These are phyloP conservation scores for Cercospora sojina DNA, from an alignment of 2,329 filamentous ascomycete species.

Conservation along the genomic window DNA sequence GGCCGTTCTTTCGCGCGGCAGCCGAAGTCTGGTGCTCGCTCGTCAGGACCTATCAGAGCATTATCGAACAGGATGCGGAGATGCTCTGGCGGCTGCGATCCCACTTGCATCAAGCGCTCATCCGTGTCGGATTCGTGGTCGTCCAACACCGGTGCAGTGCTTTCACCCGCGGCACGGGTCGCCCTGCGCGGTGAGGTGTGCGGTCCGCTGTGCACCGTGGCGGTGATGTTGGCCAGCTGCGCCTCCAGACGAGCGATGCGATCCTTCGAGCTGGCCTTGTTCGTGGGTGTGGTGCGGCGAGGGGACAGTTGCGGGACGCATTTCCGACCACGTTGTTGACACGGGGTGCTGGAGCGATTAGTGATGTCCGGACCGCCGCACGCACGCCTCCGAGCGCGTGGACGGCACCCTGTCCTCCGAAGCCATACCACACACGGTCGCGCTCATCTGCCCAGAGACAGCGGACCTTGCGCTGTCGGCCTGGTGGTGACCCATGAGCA, in stretches of 20 bases:
- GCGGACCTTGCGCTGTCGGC: constrained; percentile 36
- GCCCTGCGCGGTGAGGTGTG: not conserved
- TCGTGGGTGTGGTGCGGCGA: constrained; percentile 3
- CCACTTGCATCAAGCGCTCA: not conserved
- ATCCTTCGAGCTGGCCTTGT: constrained; percentile 18
- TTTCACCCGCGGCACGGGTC: not conserved
- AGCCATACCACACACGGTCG: constrained; percentile 26
- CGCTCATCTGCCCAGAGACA: constrained; percentile 32
- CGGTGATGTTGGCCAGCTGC: constrained; percentile 21
- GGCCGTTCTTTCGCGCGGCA: not conserved
- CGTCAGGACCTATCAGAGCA: constrained; percentile 29
- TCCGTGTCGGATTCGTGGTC: constrained; percentile 12
- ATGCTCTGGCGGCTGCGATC: constrained; percentile 28
- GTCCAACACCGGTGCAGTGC: not conserved
- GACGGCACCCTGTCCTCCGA: not conserved
- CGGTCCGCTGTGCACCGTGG: constrained; percentile 9
- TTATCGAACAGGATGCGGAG: constrained; percentile 37
- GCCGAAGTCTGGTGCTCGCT: constrained; percentile 8
- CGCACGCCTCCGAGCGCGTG: not conserved
- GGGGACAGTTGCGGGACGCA: constrained; percentile 22
- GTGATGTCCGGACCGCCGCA: not conserved
- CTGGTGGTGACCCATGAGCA: constrained; percentile 24
- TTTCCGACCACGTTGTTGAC: constrained; percentile 5
- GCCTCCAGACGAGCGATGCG: constrained; percentile 23
- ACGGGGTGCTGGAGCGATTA: not conserved